Evolutionary conservation across 441 rosid genomes (phyloP).

Genomic region (Flueggea neowawraea): DNA sequence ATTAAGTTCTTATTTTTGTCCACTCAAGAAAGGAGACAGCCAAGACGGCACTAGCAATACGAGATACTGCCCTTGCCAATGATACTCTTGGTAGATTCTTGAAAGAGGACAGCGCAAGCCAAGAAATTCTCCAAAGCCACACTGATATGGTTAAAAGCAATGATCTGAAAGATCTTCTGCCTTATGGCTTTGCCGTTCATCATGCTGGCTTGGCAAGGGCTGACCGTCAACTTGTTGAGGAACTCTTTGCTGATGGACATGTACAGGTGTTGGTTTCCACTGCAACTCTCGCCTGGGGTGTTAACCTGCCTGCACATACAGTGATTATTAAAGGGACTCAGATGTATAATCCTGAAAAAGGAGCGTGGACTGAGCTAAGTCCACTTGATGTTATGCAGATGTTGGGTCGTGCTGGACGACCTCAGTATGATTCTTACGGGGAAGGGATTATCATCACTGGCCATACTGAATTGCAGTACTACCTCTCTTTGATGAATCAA

Average conservation of each 20-base stretch:
- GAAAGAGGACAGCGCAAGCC: conserved; percentile 87
- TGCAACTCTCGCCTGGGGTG: conserved; percentile 99
- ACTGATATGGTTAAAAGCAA: conserved; percentile 64
- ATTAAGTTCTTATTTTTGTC: conserved; percentile 94
- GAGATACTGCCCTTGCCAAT: conserved; percentile 80
- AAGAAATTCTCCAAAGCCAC: conserved; percentile 77
- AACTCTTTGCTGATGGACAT: conserved; percentile 66
- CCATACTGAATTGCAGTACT: conserved; percentile 76
- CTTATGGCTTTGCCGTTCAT: conserved; percentile 96
- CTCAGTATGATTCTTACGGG: conserved; percentile 86
- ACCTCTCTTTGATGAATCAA: conserved; percentile 93
- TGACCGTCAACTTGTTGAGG: conserved; percentile 87
- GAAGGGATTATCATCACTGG: conserved; percentile 97
- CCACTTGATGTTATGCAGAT: conserved; percentile 99
- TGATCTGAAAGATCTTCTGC: conserved; percentile 84
- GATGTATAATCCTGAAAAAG: conserved; percentile 94
- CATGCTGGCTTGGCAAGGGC: conserved; percentile 91
- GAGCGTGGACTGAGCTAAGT: conserved; percentile 96
- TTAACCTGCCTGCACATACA: conserved; percentile 91
- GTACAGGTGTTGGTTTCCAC: conserved; percentile 91
- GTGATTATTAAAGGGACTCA: conserved; percentile 95
- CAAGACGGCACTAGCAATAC: conserved; percentile 86
- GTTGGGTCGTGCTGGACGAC: conserved; percentile 99
- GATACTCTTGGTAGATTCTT: conserved; percentile 83
- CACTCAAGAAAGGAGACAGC: conserved; percentile 99